Base-by-base conservation (phyloP, 768 basidiomycete species). In the Leccinum rimulosum region DNA sequence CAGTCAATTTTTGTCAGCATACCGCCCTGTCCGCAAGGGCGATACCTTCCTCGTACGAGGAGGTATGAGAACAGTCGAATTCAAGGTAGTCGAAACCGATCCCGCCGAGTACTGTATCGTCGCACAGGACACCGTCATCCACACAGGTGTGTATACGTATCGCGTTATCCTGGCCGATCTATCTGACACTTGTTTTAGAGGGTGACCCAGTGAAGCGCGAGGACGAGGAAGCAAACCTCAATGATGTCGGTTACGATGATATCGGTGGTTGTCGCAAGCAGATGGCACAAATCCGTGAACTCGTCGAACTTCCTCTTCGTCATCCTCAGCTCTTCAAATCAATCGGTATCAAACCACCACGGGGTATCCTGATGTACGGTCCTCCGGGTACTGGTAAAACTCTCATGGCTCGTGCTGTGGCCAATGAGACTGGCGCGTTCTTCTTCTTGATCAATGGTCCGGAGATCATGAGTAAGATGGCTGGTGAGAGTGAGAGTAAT, bases 401-500 rank as follows among this genome's bases (percentile, higher is more conserved):
- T 6, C 84, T 99, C 65, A 99, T 99, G 96, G 97, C 97, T 54
- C 89, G 97, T 66, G 97, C 97, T 7, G 97, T 99, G 50, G 97
- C 97, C 63, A 99, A 99, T 73, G 97, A 99, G 77, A 99, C 97
- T 28, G 97, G 97, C 52, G 97, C 97, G 15, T 99, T 99, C 85
- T 99, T 99, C 84, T 99, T 99, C 88, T 79, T 98, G 53, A 99
- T 99, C 79, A 99, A 98, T 71, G 97, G 97, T 55, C 97, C 97
- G 54, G 97, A 99, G 76, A 98, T 99, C 74, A 99, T 99, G 97
- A 93, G 90, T 67, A 98, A 99, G 82, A 99, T 99, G 97, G 97
- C 97, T 55, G 97, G 97, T 66, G 97, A 99, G 79, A 89, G 86
- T 72, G 97, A 99, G 75, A 94, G 91, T 70, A 99, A 99, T 76